Evolutionary conservation across 768 basidiomycete species (phyloP), one percentile per base, ranked within the genome.

Genomic region (Nidularia pulvinata): DNA sequence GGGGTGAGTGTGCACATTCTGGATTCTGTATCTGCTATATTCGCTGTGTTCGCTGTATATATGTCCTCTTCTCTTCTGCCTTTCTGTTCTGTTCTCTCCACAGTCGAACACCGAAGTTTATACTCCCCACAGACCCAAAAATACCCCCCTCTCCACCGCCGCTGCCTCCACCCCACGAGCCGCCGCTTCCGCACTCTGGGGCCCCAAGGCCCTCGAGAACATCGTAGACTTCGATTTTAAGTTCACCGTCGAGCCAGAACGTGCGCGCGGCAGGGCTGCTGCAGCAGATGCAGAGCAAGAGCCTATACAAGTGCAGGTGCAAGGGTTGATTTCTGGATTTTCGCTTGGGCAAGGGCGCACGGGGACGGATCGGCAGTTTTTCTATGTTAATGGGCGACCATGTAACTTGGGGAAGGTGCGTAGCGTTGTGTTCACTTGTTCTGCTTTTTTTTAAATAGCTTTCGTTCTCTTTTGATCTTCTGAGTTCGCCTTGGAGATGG

Each of bases 321-420:
- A 77, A 34, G 96, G 96, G 1, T 72, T 97, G 1, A 82, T 96
- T 22, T 98, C 96, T 1, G 90, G 88, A 56, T 95, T 97, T 55
- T 61, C 80, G 0, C 72, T 86, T 11, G 89, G 88, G 0, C 83
- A 82, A 56, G 95, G 95, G 5, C 74, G 96, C 37, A 79, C 84
- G 2, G 84, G 87, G 4, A 80, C 84, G 0, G 97, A 98, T 63
- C 73, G 95, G 2, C 97, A 98, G 59, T 98, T 91, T 68, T 91
- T 92, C 70, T 99, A 86, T 59, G 76, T 98, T 59, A 98, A 99
- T 59, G 91, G 93, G 0, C 77, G 97, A 14, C 97, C 97, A 0
- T 95, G 92, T 61, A 85, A 82, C 57, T 76, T 90, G 7, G 70
- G 76, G 14, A 95, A 92, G 77, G 93, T 89, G 25, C 25, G 25